Base-by-base conservation (phyloP, 352 stramenopile species). In the Pythium phragmitis region DNA sequence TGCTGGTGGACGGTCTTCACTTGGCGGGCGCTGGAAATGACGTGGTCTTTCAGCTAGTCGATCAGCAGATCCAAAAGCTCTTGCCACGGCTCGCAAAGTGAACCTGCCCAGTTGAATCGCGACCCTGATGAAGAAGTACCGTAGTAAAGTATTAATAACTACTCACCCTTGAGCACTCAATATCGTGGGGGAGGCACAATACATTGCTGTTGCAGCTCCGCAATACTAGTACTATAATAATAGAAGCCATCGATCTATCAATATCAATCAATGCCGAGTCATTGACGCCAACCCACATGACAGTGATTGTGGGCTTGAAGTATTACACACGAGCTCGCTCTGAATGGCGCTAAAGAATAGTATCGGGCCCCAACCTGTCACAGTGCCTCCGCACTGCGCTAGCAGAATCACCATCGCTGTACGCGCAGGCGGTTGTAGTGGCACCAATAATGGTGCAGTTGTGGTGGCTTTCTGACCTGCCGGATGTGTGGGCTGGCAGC, bases 301-400 rank as follows among this genome's bases (percentile, higher is more conserved):
- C 37, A 42, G 14, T 42, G 9, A 9, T 16, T 16, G 37, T 42
- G 37, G 73, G 73, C 30, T 43, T 50, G 37, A 68, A 30, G 28
- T 61, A 41, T 30, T 30, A 17, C 48, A 55, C 42, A 56, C 19
- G 30, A 80, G 64, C 57, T 80, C 73, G 42, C 65, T 39, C 28
- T 59, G 43, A 57, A 75, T 65, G 11, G 69, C 66, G 8, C 26
- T 30, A 30, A 5, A 30, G 67, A 21, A 21, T 46, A 89, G 65
- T 28, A 80, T 37, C 11, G 57, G 53, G 11, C 76, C 57, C 70
- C 74, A 89, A 17, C 80, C 80, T 14, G 51, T 57, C 43, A 57
- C 62, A 11, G 57, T 43, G 9, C 68, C 64, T 11, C 86, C 69
- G 26, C 56, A 70, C 50, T 87, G 51, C 41, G 77, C 37, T 13